These are phyloP conservation scores for Aspergillus pseudotamarii DNA, from an alignment of 2,329 filamentous ascomycete genomes.

Conservation along the genomic window DNA sequence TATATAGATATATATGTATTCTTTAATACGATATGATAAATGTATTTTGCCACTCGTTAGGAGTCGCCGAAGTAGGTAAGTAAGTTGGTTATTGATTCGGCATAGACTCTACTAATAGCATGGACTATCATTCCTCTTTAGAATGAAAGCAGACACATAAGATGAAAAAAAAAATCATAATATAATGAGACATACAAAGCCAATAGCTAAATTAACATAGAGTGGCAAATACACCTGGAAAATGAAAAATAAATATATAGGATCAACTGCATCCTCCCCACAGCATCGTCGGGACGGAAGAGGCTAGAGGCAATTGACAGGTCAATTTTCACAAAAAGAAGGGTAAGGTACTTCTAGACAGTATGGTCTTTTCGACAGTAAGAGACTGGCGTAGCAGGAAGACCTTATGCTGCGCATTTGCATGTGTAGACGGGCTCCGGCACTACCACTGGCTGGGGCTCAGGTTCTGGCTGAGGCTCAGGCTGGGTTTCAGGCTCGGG, in stretches of 20 bases:
- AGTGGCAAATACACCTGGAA: not conserved
- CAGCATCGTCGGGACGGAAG: not conserved
- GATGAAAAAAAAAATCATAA: not conserved
- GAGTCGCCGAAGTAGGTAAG: no score
- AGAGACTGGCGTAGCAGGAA: not conserved
- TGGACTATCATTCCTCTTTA: not conserved
- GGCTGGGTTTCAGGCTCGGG: constrained; percentile 7
- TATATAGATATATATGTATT: no score
- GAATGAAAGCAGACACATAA: not conserved
- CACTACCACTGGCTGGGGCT: constrained; percentile 7
- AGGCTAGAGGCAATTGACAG: not conserved
- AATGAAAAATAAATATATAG: constrained; percentile 1
- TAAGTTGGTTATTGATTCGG: no score
- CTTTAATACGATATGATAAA: not conserved
- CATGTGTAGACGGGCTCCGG: constrained; percentile 10
- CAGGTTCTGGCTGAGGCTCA: constrained; percentile 6
- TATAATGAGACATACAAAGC: not conserved
- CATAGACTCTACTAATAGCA: not conserved
- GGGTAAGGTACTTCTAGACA: not conserved
- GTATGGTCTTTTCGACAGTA: not conserved
- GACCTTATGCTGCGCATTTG: constrained; percentile 4
- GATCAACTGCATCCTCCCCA: not conserved
- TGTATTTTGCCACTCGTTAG: not conserved
- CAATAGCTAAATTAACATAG: not conserved
- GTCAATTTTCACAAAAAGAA: constrained; percentile 3